Conservation (phyloP, 345 rosid genomes). For the Melaleuca alternifolia region DNA sequence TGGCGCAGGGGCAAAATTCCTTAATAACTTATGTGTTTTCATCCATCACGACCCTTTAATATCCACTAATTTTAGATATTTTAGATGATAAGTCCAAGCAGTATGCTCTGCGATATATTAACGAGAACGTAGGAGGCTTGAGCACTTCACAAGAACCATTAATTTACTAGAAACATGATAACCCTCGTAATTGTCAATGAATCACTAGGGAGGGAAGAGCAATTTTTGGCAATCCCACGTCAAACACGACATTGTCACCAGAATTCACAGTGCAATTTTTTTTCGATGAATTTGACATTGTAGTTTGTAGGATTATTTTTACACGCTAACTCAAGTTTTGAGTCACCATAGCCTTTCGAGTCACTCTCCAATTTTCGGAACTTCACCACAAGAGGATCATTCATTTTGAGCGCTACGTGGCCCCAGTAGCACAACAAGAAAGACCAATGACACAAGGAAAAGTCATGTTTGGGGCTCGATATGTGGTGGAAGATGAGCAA, state of each 20-base stretch:
- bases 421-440: neutral
- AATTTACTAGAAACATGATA: neutral
- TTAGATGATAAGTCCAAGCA: too few relatives aligned
- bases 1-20: too few relatives aligned
- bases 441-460: neutral
- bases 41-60: too few relatives aligned
- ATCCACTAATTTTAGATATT: too few relatives aligned
- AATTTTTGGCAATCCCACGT: neutral
- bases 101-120: too few relatives aligned
- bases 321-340: neutral
- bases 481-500: neutral
- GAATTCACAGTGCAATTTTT: neutral
- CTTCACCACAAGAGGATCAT: neutral
- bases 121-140: neutral
- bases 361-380: neutral
- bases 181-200: neutral
- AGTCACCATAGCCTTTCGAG: neutral
- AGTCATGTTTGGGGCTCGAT: neutral
- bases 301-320: neutral
- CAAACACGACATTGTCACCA: neutral
- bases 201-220: neutral
- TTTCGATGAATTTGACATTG: neutral
- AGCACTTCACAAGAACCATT: neutral
- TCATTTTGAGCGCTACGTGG: neutral
- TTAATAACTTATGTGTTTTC: too few relatives aligned